Evolutionary conservation across 257 asterid species (phyloP).

Genomic region (Solanum peruvianum): DNA sequence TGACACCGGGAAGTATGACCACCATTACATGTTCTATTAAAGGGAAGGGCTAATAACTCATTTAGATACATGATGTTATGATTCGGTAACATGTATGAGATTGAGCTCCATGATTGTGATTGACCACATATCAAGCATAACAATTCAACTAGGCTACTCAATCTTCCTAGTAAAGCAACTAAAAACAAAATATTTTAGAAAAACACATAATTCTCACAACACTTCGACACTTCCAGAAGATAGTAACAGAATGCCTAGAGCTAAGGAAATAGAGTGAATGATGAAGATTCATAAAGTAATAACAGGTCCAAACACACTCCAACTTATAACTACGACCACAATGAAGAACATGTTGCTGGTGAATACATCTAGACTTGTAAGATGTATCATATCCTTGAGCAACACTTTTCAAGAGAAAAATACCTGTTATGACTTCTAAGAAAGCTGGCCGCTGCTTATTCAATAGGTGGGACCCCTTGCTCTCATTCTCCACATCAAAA

Average conservation of each 20-base stretch:
- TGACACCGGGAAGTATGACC: not conserved
- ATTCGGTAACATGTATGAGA: not conserved
- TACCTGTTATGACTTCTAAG: constrained; percentile 92
- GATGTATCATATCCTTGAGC: not conserved
- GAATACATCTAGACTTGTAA: not conserved
- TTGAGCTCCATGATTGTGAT: not conserved
- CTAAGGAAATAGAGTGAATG: not conserved
- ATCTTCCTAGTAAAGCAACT: not conserved
- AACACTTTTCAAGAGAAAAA: not conserved
- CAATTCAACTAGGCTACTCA: not conserved
- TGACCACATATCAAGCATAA: not conserved
- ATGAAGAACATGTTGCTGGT: not conserved
- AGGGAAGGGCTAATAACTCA: not conserved
- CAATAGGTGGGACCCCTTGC: constrained; percentile 13
- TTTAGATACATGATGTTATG: not conserved
- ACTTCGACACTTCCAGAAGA: not conserved
- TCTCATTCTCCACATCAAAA: constrained; percentile 12
- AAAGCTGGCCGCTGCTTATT: constrained; percentile 29
- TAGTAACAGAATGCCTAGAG: not conserved
- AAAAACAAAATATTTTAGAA: not conserved
- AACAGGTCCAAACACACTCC: not conserved
- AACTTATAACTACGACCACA: not conserved
- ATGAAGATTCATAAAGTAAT: not conserved
- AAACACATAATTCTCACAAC: not conserved
- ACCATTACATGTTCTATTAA: not conserved